Base-by-base conservation (phyloP, 805 yeast genomes). In the Danielozyma ontarioensis region DNA sequence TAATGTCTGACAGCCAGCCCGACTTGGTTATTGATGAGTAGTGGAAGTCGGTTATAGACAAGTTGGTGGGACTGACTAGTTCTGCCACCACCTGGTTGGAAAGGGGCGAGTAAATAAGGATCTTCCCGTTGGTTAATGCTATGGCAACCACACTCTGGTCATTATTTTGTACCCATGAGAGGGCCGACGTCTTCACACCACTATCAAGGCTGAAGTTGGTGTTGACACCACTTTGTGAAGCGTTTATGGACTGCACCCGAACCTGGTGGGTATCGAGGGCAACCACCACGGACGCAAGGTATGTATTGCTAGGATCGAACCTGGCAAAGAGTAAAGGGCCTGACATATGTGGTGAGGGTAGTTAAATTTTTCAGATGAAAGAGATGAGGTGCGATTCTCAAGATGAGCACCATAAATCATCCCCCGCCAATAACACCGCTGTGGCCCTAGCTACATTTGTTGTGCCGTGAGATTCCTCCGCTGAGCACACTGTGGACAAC, bases 241-340 rank as follows among this genome's bases (percentile, higher is more conserved):
- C 48, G 25, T 56, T 55, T 3, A 68, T 48, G 13, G 82, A 69
- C 48, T 78, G 80, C 2, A 83, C 83, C 36, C 79, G 68, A 25
- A 86, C 60, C 42, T 78, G 76, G 48, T 83, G 90, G 4, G 78
- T 66, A 53, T 84, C 90, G 38, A 86, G 69, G 2, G 86, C 81
- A 23, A 76, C 74, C 14, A 76, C 62, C 1, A 76, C 85, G 28
- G 78, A 73, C 17, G 89, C 87, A 45, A 78, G 69, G 48, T 68
- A 70, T 28, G 72, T 64, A n/a, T 82, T 79, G 1, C 73, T 57
- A 10, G 78, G 69, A 55, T 86, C 90, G 52, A 78, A 85, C 25
- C 58, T 60, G 16, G 80, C 68, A 13, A 62, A 46, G 22, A 64
- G 40, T 26, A 64, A 35, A 5, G 68, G 64, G 23, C 55, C 54